phyloP scores from a whole-genome alignment of 2,329 filamentous ascomycete species.

The Alternaria burnsii region DNA sequence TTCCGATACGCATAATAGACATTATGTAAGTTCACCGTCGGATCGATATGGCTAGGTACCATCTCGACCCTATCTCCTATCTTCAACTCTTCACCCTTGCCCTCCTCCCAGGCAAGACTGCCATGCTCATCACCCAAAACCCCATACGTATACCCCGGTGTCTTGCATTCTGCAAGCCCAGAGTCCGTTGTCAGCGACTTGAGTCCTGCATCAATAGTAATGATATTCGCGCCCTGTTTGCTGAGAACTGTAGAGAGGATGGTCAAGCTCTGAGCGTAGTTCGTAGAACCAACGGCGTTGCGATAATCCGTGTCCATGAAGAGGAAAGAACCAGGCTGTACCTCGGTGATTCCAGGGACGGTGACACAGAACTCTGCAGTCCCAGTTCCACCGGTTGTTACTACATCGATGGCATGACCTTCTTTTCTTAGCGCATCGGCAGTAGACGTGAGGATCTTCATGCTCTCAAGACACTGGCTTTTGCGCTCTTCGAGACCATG shows the following conservation, averaged over 20 bases:
- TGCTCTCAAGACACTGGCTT: conserved; percentile 56
- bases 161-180: conserved; percentile 59
- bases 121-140: conserved; percentile 62
- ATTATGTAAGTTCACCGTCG: conserved; percentile 63
- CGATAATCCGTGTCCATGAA: conserved; percentile 68
- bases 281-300: conserved; percentile 58
- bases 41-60: conserved; percentile 65
- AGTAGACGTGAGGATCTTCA: conserved; percentile 56
- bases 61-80: conserved; percentile 62
- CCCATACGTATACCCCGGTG: conserved; percentile 53
- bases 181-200: conserved; percentile 64
- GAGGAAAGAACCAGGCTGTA: conserved; percentile 64
- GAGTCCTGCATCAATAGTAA: conserved; percentile 61
- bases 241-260: conserved; percentile 61
- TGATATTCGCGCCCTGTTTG: conserved; percentile 54
- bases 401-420: conserved; percentile 58
- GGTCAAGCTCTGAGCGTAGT: conserved; percentile 60
- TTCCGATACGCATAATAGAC: conserved; percentile 60
- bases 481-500: conserved; percentile 56
- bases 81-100: conserved; percentile 42
- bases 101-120: conserved; percentile 57
- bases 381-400: conserved; percentile 63
- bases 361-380: conserved; percentile 63
- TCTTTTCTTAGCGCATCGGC: conserved; percentile 54
- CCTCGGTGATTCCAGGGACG: conserved; percentile 61